phyloP scores from a whole-genome alignment of 2,329 filamentous ascomycete genomes.

The Tolypocladium tundrense region DNA sequence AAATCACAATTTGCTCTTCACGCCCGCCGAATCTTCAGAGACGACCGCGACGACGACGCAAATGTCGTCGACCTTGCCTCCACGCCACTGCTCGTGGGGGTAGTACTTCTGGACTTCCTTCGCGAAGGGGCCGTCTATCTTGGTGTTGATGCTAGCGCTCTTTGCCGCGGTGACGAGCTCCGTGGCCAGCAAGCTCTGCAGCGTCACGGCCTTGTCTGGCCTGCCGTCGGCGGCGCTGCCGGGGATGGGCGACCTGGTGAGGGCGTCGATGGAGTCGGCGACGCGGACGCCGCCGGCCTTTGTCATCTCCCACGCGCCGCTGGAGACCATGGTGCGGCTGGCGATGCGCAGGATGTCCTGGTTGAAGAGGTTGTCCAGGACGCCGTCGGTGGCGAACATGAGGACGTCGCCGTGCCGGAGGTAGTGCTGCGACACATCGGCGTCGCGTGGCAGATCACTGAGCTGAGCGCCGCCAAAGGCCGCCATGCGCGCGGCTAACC shows the following conservation, averaged over 20 bases:
- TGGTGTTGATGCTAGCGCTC: constrained; percentile 68
- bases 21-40: constrained; percentile 43
- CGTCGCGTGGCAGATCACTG: constrained; percentile 74
- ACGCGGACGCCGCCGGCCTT: constrained; percentile 51
- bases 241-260: constrained; percentile 18
- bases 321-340: constrained; percentile 62
- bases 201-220: constrained; percentile 30
- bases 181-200: constrained; percentile 71
- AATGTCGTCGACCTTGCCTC: constrained; percentile 94
- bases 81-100: constrained; percentile 76
- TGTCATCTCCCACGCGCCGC: constrained; percentile 63
- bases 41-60: constrained; percentile 75
- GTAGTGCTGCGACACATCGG: constrained; percentile 64
- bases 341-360: constrained; percentile 79
- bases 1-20: constrained; percentile 23
- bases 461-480: constrained; percentile 76
- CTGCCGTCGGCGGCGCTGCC: constrained; percentile 12
- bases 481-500: constrained; percentile 66
- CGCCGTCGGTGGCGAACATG: constrained; percentile 88
- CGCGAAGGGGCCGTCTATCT: constrained; percentile 83
- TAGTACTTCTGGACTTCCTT: constrained; percentile 86
- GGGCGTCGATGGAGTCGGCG: constrained; percentile 45
- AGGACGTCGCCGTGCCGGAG: constrained; percentile 87
- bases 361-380: constrained; percentile 91
- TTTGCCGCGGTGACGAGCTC: constrained; percentile 78